These are phyloP conservation scores for Diplotaxis tenuifolia DNA, from an alignment of 345 rosid genomes.

Conservation along the genomic window DNA sequence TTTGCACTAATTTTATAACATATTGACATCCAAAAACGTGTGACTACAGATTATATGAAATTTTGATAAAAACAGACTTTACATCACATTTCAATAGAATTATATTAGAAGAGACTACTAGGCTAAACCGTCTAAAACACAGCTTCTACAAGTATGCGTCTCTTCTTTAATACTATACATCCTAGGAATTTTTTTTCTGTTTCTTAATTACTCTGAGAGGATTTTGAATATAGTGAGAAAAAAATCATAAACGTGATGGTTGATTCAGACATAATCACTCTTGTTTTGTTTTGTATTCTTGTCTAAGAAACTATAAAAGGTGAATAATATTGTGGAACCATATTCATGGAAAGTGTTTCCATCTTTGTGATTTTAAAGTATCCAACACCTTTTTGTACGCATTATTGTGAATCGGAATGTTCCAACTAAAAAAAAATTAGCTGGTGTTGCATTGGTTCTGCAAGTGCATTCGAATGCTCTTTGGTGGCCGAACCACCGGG, in stretches of 20 bases:
- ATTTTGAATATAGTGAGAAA: too few species aligned
- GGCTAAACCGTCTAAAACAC: constrained; percentile 32
- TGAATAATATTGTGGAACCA: too few species aligned
- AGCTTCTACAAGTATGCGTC: constrained; percentile 78
- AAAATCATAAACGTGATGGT: too few species aligned
- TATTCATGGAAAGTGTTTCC: background rate
- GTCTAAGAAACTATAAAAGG: too few species aligned
- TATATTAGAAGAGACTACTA: background rate
- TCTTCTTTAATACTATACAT: too few species aligned
- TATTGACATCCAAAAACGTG: too few species aligned
- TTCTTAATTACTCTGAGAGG: too few species aligned
- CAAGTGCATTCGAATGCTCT: background rate
- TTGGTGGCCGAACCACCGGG: background rate
- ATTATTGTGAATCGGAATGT: constrained; percentile 6
- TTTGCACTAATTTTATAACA: too few species aligned
- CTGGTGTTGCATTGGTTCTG: constrained; percentile 18
- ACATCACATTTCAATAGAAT: constrained; percentile 13
- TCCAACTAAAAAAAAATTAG: background rate
- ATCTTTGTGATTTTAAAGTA: background rate
- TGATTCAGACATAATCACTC: too few species aligned
- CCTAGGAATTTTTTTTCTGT: too few species aligned
- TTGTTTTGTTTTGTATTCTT: too few species aligned
- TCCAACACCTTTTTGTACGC: background rate
- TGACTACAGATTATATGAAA: background rate
- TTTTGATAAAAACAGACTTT: background rate